phyloP scores from a whole-genome alignment of 208 protist species.

The Entamoeba dispar region DNA sequence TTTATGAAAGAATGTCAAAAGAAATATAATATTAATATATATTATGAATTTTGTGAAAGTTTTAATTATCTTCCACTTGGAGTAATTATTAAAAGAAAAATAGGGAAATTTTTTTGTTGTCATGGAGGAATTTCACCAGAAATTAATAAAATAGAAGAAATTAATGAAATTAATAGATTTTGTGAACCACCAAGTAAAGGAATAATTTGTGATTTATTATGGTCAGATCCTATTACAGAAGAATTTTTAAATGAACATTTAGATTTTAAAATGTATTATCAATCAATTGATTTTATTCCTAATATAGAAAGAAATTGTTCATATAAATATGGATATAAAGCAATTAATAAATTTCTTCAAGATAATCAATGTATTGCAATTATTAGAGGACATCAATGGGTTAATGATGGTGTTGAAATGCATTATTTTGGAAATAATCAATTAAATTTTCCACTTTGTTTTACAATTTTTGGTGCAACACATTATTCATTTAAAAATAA shows the following conservation, averaged over 20 bases:
- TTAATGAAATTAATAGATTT: not conserved
- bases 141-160: slow-evolving; percentile 1
- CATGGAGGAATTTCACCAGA: slow-evolving; percentile 16
- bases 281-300: not conserved
- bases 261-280: not conserved
- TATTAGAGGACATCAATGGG: slow-evolving; percentile 20
- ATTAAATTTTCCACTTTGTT: not conserved
- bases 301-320: slow-evolving; percentile 12
- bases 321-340: slow-evolving; percentile 15
- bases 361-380: slow-evolving; percentile 18
- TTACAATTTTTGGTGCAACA: not conserved
- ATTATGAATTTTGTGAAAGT: not conserved
- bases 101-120: slow-evolving; percentile 8
- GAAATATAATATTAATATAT: slow-evolving; percentile 12
- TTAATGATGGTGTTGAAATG: not conserved
- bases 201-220: slow-evolving; percentile 14
- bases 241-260: slow-evolving; percentile 11
- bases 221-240: slow-evolving; percentile 5
- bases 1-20: slow-evolving; percentile 16
- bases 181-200: slow-evolving; percentile 11
- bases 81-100: not conserved
- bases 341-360: slow-evolving; percentile 12
- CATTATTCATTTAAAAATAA: not conserved
- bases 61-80: slow-evolving; percentile 17
- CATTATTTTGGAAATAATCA: not conserved